A percentile compares a stretch with the other conserved stretches of the same genome.
Evolutionary conservation across 2,329 filamentous ascomycete genomes (phyloP).

Genomic region (Alternaria dauci): DNA sequence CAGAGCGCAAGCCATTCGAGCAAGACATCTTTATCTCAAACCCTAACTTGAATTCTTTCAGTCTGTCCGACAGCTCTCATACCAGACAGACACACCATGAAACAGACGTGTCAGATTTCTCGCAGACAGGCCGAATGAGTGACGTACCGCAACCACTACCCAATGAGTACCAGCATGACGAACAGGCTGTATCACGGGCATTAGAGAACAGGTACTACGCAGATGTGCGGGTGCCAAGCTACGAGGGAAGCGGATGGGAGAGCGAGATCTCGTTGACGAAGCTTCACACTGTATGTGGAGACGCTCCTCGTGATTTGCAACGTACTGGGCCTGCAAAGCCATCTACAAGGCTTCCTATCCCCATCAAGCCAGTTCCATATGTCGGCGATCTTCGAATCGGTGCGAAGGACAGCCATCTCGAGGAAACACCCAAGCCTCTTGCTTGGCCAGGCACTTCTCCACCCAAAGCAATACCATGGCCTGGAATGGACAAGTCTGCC

Average conservation of each 20-base stretch:
- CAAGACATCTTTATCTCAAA: constrained; percentile 27
- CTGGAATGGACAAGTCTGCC: constrained; percentile 11
- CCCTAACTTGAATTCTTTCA: constrained; percentile 26
- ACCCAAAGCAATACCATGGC: constrained; percentile 13
- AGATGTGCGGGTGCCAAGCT: constrained; percentile 31
- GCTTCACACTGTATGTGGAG: constrained; percentile 15
- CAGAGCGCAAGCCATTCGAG: constrained; percentile 18
- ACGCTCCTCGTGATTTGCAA: constrained; percentile 1
- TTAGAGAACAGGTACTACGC: constrained; percentile 3
- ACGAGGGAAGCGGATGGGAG: constrained; percentile 35
- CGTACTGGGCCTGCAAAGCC: constrained; percentile 4
- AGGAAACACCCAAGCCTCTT: neutral
- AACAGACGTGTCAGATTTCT: constrained; percentile 14
- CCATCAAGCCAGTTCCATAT: constrained; percentile 27
- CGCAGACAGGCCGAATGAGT: constrained; percentile 27
- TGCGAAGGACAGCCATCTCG: constrained; percentile 9
- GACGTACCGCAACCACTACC: constrained; percentile 31
- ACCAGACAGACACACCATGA: neutral
- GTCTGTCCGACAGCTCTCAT: neutral
- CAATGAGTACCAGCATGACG: neutral
- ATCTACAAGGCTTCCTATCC: constrained; percentile 28
- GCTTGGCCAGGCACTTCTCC: constrained; percentile 18
- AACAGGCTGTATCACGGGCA: neutral
- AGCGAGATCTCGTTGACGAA: constrained; percentile 30
- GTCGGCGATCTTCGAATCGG: constrained; percentile 17